Evolutionary conservation across 2,329 filamentous ascomycete species (phyloP).

Genomic region (Nemania serpens): DNA sequence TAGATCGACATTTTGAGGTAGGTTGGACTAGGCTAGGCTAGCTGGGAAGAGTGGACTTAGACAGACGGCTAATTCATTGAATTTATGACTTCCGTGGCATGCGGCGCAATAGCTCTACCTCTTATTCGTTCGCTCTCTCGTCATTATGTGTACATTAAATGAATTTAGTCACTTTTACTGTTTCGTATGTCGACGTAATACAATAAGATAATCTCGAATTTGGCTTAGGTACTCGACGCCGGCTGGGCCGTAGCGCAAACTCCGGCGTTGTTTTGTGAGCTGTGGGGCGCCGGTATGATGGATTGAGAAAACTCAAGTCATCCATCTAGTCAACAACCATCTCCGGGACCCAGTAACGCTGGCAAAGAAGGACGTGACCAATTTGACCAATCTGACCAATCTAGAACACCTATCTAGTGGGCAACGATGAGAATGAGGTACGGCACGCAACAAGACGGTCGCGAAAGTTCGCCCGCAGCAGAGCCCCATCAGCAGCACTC

Average conservation of each 20-base stretch:
- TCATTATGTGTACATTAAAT: too few species aligned
- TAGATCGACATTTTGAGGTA: too few species aligned
- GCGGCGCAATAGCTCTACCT: too few species aligned
- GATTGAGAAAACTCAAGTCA: not conserved
- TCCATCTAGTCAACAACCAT: not conserved
- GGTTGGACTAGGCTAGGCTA: too few species aligned
- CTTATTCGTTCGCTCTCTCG: too few species aligned
- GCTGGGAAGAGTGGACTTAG: too few species aligned
- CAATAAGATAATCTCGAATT: too few species aligned
- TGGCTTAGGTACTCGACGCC: not conserved
- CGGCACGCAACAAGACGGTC: conserved; percentile 11
- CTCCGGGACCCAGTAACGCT: not conserved
- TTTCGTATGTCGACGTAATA: too few species aligned
- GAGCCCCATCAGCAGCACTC: not conserved
- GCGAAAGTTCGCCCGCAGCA: not conserved
- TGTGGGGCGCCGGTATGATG: conserved; percentile 11
- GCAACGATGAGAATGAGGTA: conserved; percentile 11
- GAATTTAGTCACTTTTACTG: too few species aligned
- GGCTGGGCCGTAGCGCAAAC: not conserved
- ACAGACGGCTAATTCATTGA: too few species aligned
- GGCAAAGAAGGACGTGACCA: too few species aligned
- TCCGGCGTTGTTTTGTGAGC: not conserved
- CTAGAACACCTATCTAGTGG: not conserved
- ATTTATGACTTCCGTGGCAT: too few species aligned
- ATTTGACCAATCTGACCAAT: not conserved